Base-by-base conservation (phyloP, 169 alveolate species). In the Plasmodium blacklocki region DNA sequence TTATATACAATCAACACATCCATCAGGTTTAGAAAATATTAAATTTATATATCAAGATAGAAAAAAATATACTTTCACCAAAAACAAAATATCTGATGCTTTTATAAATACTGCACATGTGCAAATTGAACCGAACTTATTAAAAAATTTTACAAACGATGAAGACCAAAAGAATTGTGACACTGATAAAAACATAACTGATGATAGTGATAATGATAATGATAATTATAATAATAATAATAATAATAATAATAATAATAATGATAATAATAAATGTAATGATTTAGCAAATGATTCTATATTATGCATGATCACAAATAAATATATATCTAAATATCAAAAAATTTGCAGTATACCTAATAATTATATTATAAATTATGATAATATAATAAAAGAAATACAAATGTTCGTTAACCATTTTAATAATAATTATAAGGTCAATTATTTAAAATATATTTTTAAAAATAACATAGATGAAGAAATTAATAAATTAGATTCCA, bases 381-480 rank as follows among this genome's bases (percentile, higher is more conserved):
- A 83, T 15, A 9, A 83, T 52, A 58, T 83, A 23, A 11, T 83
- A 29, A 45, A 83, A 23, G 67, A 83, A 83, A 83, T 83, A 58
- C 60, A 58, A 43, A 68, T 54, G 0, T 83, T 39, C 63, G 85
- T 83, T 4, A 26, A 83, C 32, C 14, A 5, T 50, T 83, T 83
- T 63, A 39, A 71, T 21, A 70, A 60, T 26, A 6, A 73, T 2
- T 71, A 70, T 59, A 83, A 83, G 50, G 85, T 67, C 12, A 71
- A 83, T 73, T 83, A 83, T 50, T 47, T 83, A 49, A 83, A 83
- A 83, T 68, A 83, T 62, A 71, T 83, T 21, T 83, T 83, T 70
- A 83, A 83, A 70, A 83, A 83, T 62, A 83, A 83, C 29, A 54
- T 70, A 59, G 74, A 83, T 52, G 74, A 67, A 3, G 70, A 83